phyloP scores from a whole-genome alignment of 148 eudicot genomes.

The Camellia japonica region DNA sequence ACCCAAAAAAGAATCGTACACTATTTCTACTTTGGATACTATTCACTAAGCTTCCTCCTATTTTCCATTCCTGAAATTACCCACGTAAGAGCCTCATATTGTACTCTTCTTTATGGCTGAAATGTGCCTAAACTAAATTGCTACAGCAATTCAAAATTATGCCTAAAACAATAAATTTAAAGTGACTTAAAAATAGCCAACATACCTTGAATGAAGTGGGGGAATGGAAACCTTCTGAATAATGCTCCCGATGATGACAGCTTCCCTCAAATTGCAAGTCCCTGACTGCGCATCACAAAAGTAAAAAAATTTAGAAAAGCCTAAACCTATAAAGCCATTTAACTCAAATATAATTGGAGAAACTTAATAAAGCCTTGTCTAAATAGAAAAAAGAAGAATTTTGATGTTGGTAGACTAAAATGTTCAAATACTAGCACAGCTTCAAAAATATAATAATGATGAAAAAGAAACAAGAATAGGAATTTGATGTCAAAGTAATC shows the following conservation, averaged over 20 bases:
- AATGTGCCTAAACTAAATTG: too few relatives aligned
- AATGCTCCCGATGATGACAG: slow-evolving; percentile 79
- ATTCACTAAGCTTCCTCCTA: too few relatives aligned
- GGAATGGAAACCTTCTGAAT: slow-evolving; percentile 73
- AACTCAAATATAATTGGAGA: neutral
- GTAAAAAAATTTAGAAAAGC: neutral
- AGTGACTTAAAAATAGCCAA: neutral
- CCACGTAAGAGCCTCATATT: too few relatives aligned
- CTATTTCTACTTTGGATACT: too few relatives aligned
- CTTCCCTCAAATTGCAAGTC: slow-evolving; percentile 81
- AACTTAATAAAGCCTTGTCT: neutral
- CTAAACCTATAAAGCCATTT: too few relatives aligned
- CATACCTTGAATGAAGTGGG: slow-evolving; percentile 75
- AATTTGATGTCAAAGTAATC: neutral
- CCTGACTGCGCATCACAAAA: slow-evolving; percentile 52
- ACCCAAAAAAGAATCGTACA: too few relatives aligned
- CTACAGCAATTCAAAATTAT: neutral
- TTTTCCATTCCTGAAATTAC: too few relatives aligned
- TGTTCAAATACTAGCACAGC: neutral
- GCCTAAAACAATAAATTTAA: neutral
- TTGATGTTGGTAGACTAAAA: neutral
- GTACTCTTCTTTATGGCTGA: too few relatives aligned
- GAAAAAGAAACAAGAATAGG: neutral
- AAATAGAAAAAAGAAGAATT: neutral
- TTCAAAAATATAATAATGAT: neutral